Base-by-base conservation (phyloP, 2,329 filamentous ascomycete species). In the Alternaria rosae region DNA sequence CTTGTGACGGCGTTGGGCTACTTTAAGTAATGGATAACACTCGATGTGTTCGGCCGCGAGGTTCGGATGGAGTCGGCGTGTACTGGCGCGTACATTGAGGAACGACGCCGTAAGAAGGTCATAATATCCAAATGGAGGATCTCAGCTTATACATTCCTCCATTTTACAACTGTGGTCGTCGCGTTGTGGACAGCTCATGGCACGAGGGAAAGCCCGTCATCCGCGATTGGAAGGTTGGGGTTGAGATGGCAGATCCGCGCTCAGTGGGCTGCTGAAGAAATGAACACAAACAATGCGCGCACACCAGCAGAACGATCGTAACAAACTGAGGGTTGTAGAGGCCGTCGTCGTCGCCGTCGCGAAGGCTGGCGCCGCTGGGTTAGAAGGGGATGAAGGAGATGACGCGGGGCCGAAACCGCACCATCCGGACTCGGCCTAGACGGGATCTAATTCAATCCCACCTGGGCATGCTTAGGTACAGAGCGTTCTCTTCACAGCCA, bases 401-500 rank as follows among this genome's bases (percentile, higher is more conserved):
- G 41, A 35, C 6, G 38, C 25, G 43, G 53, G 50, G 56, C 62
- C 54, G 53, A 41, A 44, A 52, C 9, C 13, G 28, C 47, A 23
- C 52, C 47, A 54, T 59, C 57, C 58, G 32, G 61, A 54, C 42
- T 57, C 32, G 38, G 51, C 32, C 35, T 62, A 65, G 59, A 45
- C 50, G 51, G 30, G 26, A 41, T 65, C 65, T 67, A 67, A 65
- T 48, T 65, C 20, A 10, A 30, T 64, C 56, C 41, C n/a, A n/a
- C n/a, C n/a, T n/a, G n/a, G n/a, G n/a, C n/a, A n/a, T n/a, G n/a
- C n/a, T n/a, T n/a, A n/a, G n/a, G n/a, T n/a, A n/a, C n/a, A n/a
- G n/a, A n/a, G n/a, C n/a, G n/a, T n/a, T n/a, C 56, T 28, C 55
- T 21, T 35, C 61, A 65, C 54, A 61, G 65, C 59, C 65, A 65